phyloP scores from a whole-genome alignment of 805 yeast genomes.

The Wickerhamiella brachini region DNA sequence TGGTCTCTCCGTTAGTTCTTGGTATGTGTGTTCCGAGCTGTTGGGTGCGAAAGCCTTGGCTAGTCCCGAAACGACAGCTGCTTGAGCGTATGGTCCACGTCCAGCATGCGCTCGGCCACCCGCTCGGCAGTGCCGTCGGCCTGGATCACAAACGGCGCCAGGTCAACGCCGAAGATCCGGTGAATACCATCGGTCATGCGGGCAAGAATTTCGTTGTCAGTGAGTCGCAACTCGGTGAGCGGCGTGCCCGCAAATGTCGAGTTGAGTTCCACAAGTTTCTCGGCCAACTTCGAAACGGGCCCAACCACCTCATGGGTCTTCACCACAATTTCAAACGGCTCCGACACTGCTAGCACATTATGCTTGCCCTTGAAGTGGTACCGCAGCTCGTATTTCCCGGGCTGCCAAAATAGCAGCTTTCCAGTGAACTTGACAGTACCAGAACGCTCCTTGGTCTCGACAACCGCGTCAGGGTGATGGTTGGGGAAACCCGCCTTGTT shows the following conservation, averaged over 20 bases:
- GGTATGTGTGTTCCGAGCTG: background rate
- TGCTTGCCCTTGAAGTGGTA: constrained; percentile 56
- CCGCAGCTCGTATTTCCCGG: constrained; percentile 61
- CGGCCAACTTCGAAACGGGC: constrained; percentile 25
- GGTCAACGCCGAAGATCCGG: constrained; percentile 5
- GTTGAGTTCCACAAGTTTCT: constrained; percentile 17
- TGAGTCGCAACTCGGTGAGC: constrained; percentile 3
- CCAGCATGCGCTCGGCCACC: constrained; percentile 4
- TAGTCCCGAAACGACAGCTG: background rate
- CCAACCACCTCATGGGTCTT: constrained; percentile 17
- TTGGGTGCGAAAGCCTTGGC: background rate
- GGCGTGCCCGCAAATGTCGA: background rate
- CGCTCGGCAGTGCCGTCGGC: constrained; percentile 5
- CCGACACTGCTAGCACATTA: constrained; percentile 50
- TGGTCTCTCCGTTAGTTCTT: too few relatives aligned
- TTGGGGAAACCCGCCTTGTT: constrained; percentile 3
- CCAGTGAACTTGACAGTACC: constrained; percentile 40
- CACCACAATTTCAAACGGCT: constrained; percentile 47
- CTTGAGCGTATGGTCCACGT: background rate
- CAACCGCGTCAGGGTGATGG: constrained; percentile 6
- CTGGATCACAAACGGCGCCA: constrained; percentile 12
- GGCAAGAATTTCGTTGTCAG: constrained; percentile 9
- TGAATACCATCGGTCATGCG: constrained; percentile 8
- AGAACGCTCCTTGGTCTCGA: constrained; percentile 11
- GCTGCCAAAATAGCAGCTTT: constrained; percentile 43